A percentile compares a stretch with the other conserved stretches of the same genome.
Evolutionary conservation across 2,329 filamentous ascomycete genomes (phyloP).

Genomic region (Apiospora phragmitis): DNA sequence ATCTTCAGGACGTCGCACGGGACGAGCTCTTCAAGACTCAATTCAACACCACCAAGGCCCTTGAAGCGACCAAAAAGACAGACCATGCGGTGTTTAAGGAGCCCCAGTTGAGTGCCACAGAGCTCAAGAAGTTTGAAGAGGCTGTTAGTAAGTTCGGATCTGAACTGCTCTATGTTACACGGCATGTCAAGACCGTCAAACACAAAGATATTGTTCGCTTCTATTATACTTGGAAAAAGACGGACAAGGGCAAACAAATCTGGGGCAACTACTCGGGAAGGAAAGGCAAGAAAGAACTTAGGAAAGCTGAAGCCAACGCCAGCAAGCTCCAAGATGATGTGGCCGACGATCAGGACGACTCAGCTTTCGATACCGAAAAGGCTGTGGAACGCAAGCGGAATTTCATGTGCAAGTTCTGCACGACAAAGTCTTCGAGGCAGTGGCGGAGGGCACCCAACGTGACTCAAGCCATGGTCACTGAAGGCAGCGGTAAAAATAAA

Average conservation of each 20-base stretch:
- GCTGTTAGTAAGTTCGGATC: slow-evolving; percentile 88
- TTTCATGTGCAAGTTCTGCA: slow-evolving; percentile 95
- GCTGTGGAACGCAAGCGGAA: slow-evolving; percentile 74
- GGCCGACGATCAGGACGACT: slow-evolving; percentile 90
- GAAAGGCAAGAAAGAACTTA: slow-evolving; percentile 86
- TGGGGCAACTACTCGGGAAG: slow-evolving; percentile 88
- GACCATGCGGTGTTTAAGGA: slow-evolving; percentile 79
- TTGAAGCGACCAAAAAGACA: slow-evolving; percentile 67
- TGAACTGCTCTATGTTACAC: slow-evolving; percentile 79
- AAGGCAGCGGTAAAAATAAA: slow-evolving; percentile 67
- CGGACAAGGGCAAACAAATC: slow-evolving; percentile 77
- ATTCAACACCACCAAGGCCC: slow-evolving; percentile 70
- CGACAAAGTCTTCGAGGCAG: slow-evolving; percentile 75
- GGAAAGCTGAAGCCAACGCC: slow-evolving; percentile 67
- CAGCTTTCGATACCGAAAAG: slow-evolving; percentile 90
- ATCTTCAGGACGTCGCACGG: slow-evolving; percentile 82
- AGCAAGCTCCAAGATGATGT: slow-evolving; percentile 88
- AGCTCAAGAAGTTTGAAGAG: slow-evolving; percentile 90
- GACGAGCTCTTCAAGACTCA: slow-evolving; percentile 70
- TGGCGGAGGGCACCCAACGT: slow-evolving; percentile 89
- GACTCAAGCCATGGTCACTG: slow-evolving; percentile 67
- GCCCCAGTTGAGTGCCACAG: slow-evolving; percentile 73
- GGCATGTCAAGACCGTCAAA: slow-evolving; percentile 80
- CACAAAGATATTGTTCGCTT: slow-evolving; percentile 83
- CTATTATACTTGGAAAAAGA: slow-evolving; percentile 99